Evolutionary conservation across 2,329 filamentous ascomycete species (phyloP), one percentile per base, ranked within the genome.

Genomic region (Geoglossum cookeanum): DNA sequence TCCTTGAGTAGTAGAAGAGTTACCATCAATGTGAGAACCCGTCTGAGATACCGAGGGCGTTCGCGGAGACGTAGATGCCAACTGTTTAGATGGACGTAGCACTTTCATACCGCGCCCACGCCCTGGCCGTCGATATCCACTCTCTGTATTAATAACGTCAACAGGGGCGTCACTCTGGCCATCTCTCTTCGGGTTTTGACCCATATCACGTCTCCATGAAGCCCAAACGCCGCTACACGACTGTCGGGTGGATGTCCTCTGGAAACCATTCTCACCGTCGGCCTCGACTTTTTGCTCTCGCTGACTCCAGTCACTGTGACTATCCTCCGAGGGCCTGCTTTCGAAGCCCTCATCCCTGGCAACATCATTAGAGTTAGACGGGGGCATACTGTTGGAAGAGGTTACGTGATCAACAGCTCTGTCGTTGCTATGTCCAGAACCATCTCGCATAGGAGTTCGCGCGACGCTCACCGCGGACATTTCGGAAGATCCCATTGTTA

Each of bases 51-150:
- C 62, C 13, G 68, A 67, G n/a, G 64, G 61, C 0, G 65, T 68
- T n/a, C 71, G 69, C 11, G 75, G 74, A 2, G 71, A 61, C 1
- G 71, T 70, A 13, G 83, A 78, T 30, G 72, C 71, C 27, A 71
- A 70, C 4, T 82, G 75, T 67, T 88, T 92, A 58, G 77, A 78
- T 1, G 91, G 83, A 65, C 89, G 88, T 56, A 97, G 74, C 1
- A 96, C 84, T 72, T 95, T 97, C 85, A 97, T 97, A 55, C 81
- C 83, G 55, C 85, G 79, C 15, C 76, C 71, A 17, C 73, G 56
- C 42, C 56, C 56, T 27, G 56, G 56, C 27, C 56, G 56, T 57
- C 45, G 53, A 44, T 58, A 57, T 29, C 56, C 55, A n/a, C 55
- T 37, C 22, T 44, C 45, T 33, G 39, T 57, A 30, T 54, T 63